Percentiles rank a stretch among this genome's conserved stretches.
phyloP scores from a whole-genome alignment of 73 alveolate species.

The Durusdinium trenchii region DNA sequence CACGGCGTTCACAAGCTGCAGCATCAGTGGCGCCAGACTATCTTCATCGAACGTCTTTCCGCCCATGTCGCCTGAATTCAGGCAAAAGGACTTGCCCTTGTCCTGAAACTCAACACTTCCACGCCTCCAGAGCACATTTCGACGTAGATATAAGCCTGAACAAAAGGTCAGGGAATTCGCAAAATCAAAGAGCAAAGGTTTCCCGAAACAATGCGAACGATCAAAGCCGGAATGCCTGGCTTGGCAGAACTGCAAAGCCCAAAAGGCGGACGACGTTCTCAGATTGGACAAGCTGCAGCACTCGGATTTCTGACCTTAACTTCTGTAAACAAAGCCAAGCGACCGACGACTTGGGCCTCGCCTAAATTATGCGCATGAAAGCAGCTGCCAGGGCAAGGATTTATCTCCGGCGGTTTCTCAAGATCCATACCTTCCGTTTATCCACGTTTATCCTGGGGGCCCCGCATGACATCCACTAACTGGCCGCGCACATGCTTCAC shows the following conservation, averaged over 20 bases:
- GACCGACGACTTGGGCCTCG: slow-evolving; percentile 9
- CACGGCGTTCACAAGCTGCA: too few relatives aligned
- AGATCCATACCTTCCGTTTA: background rate
- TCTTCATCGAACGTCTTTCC: too few relatives aligned
- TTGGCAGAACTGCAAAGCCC: slow-evolving; percentile 2
- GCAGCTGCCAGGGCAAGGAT: slow-evolving; percentile 7
- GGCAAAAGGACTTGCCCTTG: too few relatives aligned
- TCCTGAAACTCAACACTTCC: too few relatives aligned
- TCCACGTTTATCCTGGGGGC: background rate
- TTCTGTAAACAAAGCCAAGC: background rate
- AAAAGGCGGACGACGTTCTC: slow-evolving; percentile 2
- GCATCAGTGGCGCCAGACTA: too few relatives aligned
- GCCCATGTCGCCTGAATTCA: too few relatives aligned
- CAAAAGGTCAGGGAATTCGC: background rate
- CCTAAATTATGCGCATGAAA: background rate
- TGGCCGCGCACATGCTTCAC: slow-evolving; percentile 7
- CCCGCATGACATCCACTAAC: slow-evolving; percentile 2
- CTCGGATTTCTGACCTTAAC: background rate
- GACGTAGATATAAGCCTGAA: too few relatives aligned
- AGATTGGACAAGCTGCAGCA: background rate
- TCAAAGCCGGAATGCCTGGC: background rate
- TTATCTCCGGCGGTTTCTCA: slow-evolving; percentile 1
- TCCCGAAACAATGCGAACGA: slow-evolving; percentile 1
- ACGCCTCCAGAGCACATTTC: too few relatives aligned
- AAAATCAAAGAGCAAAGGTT: background rate